Percentiles rank a stretch among this genome's conserved stretches.
phyloP scores from a whole-genome alignment of 495 filamentous ascomycete genomes.

The Penicillium arizonense region DNA sequence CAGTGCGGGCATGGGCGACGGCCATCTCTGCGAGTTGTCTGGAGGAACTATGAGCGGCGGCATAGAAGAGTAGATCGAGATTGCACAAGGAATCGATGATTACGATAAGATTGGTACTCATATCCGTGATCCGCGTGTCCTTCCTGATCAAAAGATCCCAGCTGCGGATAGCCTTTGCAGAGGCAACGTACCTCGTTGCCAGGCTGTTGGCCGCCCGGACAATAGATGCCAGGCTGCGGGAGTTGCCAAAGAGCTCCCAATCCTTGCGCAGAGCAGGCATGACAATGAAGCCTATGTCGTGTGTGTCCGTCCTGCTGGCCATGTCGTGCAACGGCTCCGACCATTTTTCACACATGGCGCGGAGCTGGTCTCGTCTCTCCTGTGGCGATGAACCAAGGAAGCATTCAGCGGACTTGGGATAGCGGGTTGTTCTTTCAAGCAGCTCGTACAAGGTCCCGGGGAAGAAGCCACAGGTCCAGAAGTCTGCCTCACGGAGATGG shows the following conservation, averaged over 20 bases:
- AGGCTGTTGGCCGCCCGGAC: slow-evolving; percentile 33
- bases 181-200: slow-evolving; percentile 30
- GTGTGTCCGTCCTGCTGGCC: slow-evolving; percentile 34
- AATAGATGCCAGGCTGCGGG: slow-evolving; percentile 17
- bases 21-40: not conserved
- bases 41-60: slow-evolving; percentile 35
- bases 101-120: slow-evolving; percentile 4
- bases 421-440: not conserved
- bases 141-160: slow-evolving; percentile 19
- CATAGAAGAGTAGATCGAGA: slow-evolving; percentile 44
- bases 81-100: slow-evolving; percentile 21
- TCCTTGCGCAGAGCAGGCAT: slow-evolving; percentile 20
- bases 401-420: too few species aligned
- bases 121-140: not conserved
- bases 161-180: slow-evolving; percentile 36
- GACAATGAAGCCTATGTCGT: slow-evolving; percentile 48
- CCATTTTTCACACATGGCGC: slow-evolving; percentile 14
- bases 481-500: slow-evolving; percentile 23
- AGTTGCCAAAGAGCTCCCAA: slow-evolving; percentile 35
- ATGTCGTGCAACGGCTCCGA: slow-evolving; percentile 16
- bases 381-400: too few species aligned
- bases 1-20: slow-evolving; percentile 28
- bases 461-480: slow-evolving; percentile 47
- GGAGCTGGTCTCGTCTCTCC: too few species aligned
- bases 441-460: slow-evolving; percentile 22